Evolutionary conservation across 106 monocot genomes (phyloP), one percentile per base, ranked within the genome.

Genomic region (Acanthochlamys bracteata): DNA sequence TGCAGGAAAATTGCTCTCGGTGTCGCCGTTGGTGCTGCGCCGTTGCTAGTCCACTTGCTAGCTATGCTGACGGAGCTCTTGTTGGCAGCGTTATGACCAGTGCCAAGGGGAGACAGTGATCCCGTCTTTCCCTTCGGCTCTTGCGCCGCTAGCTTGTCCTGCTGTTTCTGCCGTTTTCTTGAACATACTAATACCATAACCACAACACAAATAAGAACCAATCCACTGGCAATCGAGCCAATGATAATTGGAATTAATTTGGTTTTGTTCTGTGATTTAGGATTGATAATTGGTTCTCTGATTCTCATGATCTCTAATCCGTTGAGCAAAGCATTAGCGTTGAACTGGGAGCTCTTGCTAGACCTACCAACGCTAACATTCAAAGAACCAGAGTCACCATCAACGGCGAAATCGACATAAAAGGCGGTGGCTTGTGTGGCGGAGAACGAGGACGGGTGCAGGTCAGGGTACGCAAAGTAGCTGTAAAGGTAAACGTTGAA

Each of bases 261-360:
- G 10, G 54, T 56, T 4, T 42, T 66, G 25, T 7, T 41, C 9
- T 12, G 49, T 13, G 43, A 13, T 43, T 43, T 8, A 13, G 0
- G 7, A 11, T 4, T 20, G 15, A 39, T 8, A 16, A 4, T 33
- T 63, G 55, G 25, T 56, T 63, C 11, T 65, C 53, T 74, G 9
- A 84, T 27, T 63, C 71, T 84, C 61, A 84, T 68, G 24, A 89
- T 81, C 71, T 89, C 89, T 24, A 89, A 33, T 0, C 89, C 89
- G 47, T 89, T 89, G 4, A 89, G 73, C 0, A 82, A 25, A 0
- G 81, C 89, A 16, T 77, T 78, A 0, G 10, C 25, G 0, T 10
- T 66, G 0, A 0, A 13, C 21, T 41, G 42, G 1, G 0, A 2
- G 47, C 75, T 89, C 24, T 20, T 23, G 15, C 4, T 7, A 11